These are phyloP conservation scores for Trichoderma guizhouense DNA, from an alignment of 2,329 filamentous ascomycete species.

Conservation along the genomic window DNA sequence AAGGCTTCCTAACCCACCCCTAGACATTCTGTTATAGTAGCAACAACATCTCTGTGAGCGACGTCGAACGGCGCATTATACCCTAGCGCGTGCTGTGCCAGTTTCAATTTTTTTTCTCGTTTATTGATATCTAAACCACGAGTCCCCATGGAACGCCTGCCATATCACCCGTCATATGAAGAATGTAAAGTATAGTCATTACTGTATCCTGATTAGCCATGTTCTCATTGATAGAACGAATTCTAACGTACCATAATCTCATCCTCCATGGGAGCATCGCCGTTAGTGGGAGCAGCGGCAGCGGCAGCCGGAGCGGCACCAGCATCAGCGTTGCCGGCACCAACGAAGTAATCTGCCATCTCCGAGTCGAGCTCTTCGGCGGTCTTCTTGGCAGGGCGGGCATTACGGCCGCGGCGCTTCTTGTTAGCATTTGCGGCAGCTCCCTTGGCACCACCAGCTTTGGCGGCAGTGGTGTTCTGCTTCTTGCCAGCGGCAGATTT, in stretches of 20 bases:
- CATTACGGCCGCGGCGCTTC: slow-evolving; percentile 56
- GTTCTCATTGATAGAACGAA: neutral
- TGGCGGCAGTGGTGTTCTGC: slow-evolving; percentile 41
- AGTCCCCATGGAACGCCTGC: slow-evolving; percentile 22
- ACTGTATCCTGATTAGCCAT: neutral
- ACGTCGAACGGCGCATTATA: neutral
- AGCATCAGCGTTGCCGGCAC: slow-evolving; percentile 43
- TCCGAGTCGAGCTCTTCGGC: slow-evolving; percentile 94
- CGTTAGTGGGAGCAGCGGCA: slow-evolving; percentile 44
- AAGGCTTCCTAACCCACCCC: neutral
- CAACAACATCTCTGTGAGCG: neutral
- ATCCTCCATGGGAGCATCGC: slow-evolving; percentile 64
- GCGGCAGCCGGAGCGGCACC: slow-evolving; percentile 45
- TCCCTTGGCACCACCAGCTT: slow-evolving; percentile 40
- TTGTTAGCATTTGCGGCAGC: slow-evolving; percentile 47
- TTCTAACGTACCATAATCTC: slow-evolving; percentile 50
- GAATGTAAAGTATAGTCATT: neutral
- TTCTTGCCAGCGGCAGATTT: slow-evolving; percentile 79
- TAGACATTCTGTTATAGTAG: neutral
- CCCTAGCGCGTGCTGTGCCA: neutral
- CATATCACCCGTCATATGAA: neutral
- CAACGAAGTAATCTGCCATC: slow-evolving; percentile 91
- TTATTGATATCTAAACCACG: slow-evolving; percentile 24
- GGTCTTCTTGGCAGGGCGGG: slow-evolving; percentile 77
- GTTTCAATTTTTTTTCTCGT: slow-evolving; percentile 11